Evolutionary conservation across 2,329 filamentous ascomycete genomes (phyloP).

Genomic region (Fusarium fujikuroi): DNA sequence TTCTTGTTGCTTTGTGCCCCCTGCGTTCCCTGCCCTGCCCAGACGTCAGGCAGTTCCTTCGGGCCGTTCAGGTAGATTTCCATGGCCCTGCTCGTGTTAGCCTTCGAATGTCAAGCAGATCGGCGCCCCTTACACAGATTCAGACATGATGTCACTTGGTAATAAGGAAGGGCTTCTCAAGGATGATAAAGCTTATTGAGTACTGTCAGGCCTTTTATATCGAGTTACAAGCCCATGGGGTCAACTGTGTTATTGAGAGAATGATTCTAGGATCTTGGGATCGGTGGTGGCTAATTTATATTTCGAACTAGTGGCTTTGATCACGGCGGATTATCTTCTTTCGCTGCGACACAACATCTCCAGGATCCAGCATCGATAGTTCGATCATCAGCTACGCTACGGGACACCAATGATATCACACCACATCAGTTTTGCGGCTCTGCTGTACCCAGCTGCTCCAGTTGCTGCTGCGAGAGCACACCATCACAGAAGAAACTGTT

Average conservation of each 20-base stretch:
- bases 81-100: slow-evolving; percentile 19
- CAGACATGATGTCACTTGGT: slow-evolving; percentile 19
- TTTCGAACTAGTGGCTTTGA: slow-evolving; percentile 7
- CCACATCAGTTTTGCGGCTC: slow-evolving; percentile 46
- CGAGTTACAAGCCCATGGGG: not conserved
- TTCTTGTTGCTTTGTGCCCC: not conserved
- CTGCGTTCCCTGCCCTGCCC: slow-evolving; percentile 16
- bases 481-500: slow-evolving; percentile 26
- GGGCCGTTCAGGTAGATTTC: slow-evolving; percentile 4
- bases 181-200: not conserved
- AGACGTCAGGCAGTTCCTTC: slow-evolving; percentile 24
- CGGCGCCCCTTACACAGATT: not conserved
- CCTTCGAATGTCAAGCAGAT: not conserved
- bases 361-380: slow-evolving; percentile 14
- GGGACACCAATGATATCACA: slow-evolving; percentile 43
- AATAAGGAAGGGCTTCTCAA: not conserved
- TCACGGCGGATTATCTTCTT: slow-evolving; percentile 8
- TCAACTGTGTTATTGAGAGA: not conserved
- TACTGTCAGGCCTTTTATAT: not conserved
- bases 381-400: slow-evolving; percentile 26
- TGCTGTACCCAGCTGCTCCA: slow-evolving; percentile 16
- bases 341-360: slow-evolving; percentile 11
- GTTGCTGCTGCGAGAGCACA: slow-evolving; percentile 32
- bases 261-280: not conserved
- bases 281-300: slow-evolving; percentile 25